phyloP scores from a whole-genome alignment of 768 basidiomycete genomes.

The Trametes elegans region DNA sequence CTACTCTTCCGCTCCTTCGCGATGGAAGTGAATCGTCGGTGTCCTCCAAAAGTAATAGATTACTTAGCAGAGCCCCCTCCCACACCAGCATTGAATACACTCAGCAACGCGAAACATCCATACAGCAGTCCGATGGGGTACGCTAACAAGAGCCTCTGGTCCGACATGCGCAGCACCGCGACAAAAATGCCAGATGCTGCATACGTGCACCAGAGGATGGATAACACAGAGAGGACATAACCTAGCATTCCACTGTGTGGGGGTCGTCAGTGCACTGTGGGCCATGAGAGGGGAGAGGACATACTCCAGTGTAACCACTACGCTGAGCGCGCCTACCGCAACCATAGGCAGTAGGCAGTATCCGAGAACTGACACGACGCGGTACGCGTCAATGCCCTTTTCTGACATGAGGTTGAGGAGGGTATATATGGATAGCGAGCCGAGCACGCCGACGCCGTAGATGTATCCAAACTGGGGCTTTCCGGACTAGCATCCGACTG shows the following conservation, averaged over 20 bases:
- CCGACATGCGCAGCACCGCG: conserved; percentile 91
- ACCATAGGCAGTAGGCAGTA: conserved; percentile 98
- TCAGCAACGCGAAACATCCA: conserved; percentile 90
- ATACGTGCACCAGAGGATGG: conserved; percentile 96
- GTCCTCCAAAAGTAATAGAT: neutral
- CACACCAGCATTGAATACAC: conserved; percentile 72
- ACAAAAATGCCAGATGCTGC: conserved; percentile 96
- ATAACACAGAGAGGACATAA: conserved; percentile 76
- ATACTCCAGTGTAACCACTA: conserved; percentile 85
- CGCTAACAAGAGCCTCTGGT: conserved; percentile 91
- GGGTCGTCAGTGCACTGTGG: neutral
- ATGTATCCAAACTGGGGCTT: conserved; percentile 99
- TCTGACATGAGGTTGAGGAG: conserved; percentile 97
- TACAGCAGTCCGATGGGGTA: conserved; percentile 95
- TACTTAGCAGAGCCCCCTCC: conserved; percentile 26
- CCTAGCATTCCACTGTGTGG: conserved; percentile 71
- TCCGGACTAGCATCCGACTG: conserved; percentile 94
- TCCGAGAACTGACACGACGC: conserved; percentile 91
- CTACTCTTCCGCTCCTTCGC: neutral
- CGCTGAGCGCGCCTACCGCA: conserved; percentile 84
- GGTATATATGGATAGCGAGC: conserved; percentile 87
- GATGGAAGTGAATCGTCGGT: neutral
- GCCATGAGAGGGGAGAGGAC: conserved; percentile 32
- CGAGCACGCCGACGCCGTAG: conserved; percentile 96
- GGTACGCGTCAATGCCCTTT: conserved; percentile 91